Conservation (phyloP, 2,329 filamentous ascomycete genomes). For the Hypoxylon rubiginosum region DNA sequence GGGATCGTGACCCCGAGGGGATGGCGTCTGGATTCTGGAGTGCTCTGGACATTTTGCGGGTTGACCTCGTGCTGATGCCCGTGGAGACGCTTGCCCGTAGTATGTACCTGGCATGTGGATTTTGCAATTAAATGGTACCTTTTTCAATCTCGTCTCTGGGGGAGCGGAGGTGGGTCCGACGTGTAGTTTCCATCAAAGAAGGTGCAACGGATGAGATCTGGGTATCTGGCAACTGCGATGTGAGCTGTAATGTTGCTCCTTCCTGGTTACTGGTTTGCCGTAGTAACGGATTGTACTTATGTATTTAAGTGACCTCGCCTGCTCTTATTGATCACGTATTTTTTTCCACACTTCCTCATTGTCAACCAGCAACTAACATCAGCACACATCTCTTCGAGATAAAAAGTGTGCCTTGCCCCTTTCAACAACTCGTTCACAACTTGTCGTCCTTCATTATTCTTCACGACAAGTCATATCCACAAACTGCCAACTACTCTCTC, state of each 20-base stretch:
- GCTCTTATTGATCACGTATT: background rate
- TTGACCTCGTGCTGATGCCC: slow-evolving; percentile 29
- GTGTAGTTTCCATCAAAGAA: background rate
- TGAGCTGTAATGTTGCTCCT: background rate
- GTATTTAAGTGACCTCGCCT: background rate
- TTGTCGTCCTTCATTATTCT: background rate
- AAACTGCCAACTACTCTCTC: too few relatives aligned
- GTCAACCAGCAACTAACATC: background rate
- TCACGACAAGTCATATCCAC: too few relatives aligned
- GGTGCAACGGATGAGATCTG: slow-evolving; percentile 1
- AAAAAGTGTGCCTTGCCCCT: background rate
- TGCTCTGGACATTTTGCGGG: slow-evolving; percentile 40
- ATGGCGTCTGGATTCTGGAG: slow-evolving; percentile 31
- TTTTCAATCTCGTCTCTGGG: slow-evolving; percentile 25
- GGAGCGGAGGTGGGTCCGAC: slow-evolving; percentile 39
- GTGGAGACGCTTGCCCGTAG: slow-evolving; percentile 28
- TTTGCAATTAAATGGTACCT: background rate
- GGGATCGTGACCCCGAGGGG: slow-evolving; percentile 34
- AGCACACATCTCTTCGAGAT: background rate
- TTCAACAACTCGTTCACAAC: background rate
- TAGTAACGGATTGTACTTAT: background rate
- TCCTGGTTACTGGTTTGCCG: background rate
- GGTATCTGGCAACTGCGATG: background rate
- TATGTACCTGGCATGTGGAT: slow-evolving; percentile 19
- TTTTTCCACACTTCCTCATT: background rate